Evolutionary conservation across 2,329 filamentous ascomycete species (phyloP).

Genomic region (Paecilomyces niveus): DNA sequence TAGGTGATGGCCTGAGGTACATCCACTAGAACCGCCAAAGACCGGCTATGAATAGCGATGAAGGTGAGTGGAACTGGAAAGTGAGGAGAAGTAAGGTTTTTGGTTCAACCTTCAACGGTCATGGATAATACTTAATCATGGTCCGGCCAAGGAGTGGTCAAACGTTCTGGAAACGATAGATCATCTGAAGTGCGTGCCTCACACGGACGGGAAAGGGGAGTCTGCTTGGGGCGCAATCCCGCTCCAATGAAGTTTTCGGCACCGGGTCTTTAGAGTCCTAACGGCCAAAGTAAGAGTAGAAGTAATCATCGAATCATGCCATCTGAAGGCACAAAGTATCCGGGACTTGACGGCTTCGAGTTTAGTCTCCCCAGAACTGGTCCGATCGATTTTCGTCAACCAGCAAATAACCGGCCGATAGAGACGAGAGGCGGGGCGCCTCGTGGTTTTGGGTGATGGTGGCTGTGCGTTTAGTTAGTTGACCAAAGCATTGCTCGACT

Average conservation of each 20-base stretch:
- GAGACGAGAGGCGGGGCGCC: background rate
- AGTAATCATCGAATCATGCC: background rate
- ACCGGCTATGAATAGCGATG: background rate
- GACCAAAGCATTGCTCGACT: too few relatives aligned
- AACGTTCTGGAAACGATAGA: background rate
- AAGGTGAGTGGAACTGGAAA: background rate
- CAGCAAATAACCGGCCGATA: slow-evolving; percentile 2
- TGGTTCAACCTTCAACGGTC: background rate
- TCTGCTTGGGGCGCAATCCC: background rate
- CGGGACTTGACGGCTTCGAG: background rate
- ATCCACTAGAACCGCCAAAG: background rate
- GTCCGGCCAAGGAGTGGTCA: background rate
- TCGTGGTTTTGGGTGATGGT: background rate
- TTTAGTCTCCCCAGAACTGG: background rate
- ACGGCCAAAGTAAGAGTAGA: background rate
- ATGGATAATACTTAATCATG: background rate
- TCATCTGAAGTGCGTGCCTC: background rate
- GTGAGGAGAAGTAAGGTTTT: background rate
- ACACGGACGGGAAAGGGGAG: background rate
- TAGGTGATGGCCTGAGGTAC: background rate
- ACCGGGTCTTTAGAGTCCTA: background rate
- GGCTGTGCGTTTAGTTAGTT: background rate
- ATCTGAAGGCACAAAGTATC: background rate
- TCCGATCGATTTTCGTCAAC: background rate
- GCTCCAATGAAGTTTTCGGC: background rate